phyloP scores from a whole-genome alignment of 441 rosid species.

The Bruguiera hainesii region DNA sequence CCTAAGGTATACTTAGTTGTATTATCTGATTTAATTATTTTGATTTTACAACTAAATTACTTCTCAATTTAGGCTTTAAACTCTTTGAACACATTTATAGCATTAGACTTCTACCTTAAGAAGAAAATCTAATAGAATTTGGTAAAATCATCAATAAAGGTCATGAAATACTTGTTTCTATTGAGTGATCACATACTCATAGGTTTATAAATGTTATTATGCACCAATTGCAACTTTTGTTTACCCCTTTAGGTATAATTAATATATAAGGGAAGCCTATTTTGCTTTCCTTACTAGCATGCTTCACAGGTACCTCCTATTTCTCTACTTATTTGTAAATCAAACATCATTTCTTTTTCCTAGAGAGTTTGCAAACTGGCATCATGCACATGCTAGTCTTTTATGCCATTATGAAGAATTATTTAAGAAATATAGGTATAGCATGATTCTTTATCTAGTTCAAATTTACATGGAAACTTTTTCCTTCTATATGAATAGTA shows the following conservation, averaged over 20 bases:
- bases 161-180: background rate
- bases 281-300: background rate
- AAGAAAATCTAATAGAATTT: background rate
- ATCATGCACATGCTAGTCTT: no score
- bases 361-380: no score
- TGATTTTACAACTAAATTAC: no score
- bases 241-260: background rate
- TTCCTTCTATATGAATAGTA: no score
- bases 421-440: no score
- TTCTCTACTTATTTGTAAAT: background rate
- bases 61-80: background rate
- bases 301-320: background rate
- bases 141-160: background rate
- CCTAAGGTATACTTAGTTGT: background rate
- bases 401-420: no score
- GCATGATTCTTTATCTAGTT: no score
- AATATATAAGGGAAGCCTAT: background rate
- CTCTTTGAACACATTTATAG: no score
- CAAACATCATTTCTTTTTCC: no score
- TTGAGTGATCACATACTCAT: background rate
- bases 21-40: no score
- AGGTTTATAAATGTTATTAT: background rate
- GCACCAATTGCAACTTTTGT: background rate
- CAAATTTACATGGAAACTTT: no score
- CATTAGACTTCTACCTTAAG: background rate